phyloP scores from a whole-genome alignment of 1,284 basidiomycete genomes.

The Melampsora americana region DNA sequence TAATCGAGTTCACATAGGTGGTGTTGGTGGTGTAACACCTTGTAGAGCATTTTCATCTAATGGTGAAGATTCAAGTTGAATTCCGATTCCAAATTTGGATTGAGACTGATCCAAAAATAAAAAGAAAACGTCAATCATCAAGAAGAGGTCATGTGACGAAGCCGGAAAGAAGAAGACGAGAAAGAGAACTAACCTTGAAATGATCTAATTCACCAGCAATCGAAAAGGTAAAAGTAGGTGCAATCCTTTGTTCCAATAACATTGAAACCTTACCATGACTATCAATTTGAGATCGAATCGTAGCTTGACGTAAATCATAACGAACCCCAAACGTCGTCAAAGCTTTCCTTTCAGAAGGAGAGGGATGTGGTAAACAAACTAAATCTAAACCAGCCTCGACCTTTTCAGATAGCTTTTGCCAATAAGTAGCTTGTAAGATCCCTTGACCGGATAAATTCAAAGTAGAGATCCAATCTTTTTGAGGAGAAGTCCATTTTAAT shows the following conservation, averaged over 20 bases:
- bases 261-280: slow-evolving; percentile 90
- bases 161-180: no score
- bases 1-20: slow-evolving; percentile 34
- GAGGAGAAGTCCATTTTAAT: slow-evolving; percentile 63
- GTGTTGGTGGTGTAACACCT: slow-evolving; percentile 35
- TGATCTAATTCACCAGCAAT: slow-evolving; percentile 97
- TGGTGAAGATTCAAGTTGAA: slow-evolving; percentile 44
- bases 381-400: slow-evolving; percentile 98
- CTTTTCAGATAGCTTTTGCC: slow-evolving; percentile 91
- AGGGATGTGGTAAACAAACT: slow-evolving; percentile 71
- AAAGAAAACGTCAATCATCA: background rate
- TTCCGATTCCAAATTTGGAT: slow-evolving; percentile 44
- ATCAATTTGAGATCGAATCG: slow-evolving; percentile 87
- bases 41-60: slow-evolving; percentile 41
- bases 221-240: slow-evolving; percentile 89
- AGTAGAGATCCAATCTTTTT: slow-evolving; percentile 83
- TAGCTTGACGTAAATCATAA: slow-evolving; percentile 90
- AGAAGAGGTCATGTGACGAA: no score
- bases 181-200: slow-evolving; percentile 68
- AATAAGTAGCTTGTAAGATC: slow-evolving; percentile 87
- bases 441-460: slow-evolving; percentile 79
- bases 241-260: slow-evolving; percentile 90
- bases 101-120: slow-evolving; percentile 20
- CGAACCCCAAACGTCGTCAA: slow-evolving; percentile 89
- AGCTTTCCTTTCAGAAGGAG: slow-evolving; percentile 72